Percentiles rank a stretch among this genome's conserved stretches.
Conservation (phyloP, 2,329 filamentous ascomycete species). For the Sordariomycetes sp. region DNA sequence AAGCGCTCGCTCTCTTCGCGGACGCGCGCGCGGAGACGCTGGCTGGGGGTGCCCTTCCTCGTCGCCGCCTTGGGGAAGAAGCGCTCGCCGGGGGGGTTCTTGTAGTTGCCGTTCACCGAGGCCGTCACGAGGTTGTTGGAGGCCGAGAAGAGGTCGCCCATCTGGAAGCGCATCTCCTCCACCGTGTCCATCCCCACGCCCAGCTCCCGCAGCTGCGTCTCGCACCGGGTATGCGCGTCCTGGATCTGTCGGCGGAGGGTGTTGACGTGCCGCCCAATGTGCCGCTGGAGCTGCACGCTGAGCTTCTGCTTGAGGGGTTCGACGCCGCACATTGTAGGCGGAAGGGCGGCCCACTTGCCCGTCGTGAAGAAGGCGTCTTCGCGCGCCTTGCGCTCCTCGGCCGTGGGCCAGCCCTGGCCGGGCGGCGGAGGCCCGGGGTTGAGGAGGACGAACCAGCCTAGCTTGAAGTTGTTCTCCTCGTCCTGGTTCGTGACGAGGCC, state of each 20-base stretch:
- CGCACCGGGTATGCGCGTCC: conserved; percentile 32
- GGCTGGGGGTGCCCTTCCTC: conserved; percentile 34
- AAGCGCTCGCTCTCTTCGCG: conserved; percentile 38
- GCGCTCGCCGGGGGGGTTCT: conserved; percentile 35
- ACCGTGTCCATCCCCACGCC: conserved; percentile 36
- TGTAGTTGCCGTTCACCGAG: conserved; percentile 40
- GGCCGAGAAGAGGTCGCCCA: conserved; percentile 36
- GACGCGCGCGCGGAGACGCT: conserved; percentile 35
- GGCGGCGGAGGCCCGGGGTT: conserved; percentile 30
- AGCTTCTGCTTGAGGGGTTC: conserved; percentile 31
- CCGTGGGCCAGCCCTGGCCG: conserved; percentile 28
- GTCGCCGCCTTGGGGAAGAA: conserved; percentile 36
- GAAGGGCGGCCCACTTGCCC: conserved; percentile 33
- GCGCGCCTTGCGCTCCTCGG: conserved; percentile 23
- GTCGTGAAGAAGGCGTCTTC: conserved; percentile 35
- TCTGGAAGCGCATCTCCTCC: conserved; percentile 38
- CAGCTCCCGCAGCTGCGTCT: conserved; percentile 33
- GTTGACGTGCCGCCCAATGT: conserved; percentile 38
- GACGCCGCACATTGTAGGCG: conserved; percentile 32
- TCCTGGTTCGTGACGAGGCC: conserved; percentile 38
- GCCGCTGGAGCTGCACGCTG: conserved; percentile 33
- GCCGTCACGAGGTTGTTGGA: conserved; percentile 40
- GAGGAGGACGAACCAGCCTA: conserved; percentile 37
- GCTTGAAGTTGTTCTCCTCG: conserved; percentile 32
- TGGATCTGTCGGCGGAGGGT: conserved; percentile 36